These are phyloP conservation scores for Talaromyces sp. DNA, from an alignment of 2,329 filamentous ascomycete genomes.

Conservation along the genomic window DNA sequence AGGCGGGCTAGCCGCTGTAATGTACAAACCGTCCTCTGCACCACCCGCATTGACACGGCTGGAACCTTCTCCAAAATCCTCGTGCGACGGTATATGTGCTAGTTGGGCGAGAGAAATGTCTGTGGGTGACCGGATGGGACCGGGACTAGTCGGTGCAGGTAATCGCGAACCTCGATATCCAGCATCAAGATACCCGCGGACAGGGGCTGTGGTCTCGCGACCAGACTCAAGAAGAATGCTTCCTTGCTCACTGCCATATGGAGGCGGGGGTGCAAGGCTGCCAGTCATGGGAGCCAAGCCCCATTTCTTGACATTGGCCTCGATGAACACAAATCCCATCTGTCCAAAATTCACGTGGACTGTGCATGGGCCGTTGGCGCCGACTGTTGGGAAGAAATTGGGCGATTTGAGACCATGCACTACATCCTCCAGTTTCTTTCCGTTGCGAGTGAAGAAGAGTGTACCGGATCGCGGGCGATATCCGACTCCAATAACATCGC, in stretches of 20 bases:
- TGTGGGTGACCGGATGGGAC: slow-evolving; percentile 84
- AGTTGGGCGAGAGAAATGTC: slow-evolving; percentile 93
- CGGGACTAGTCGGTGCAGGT: slow-evolving; percentile 74
- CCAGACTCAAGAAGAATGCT: slow-evolving; percentile 92
- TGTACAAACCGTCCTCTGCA: slow-evolving; percentile 25
- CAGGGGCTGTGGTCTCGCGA: slow-evolving; percentile 52
- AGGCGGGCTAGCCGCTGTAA: slow-evolving; percentile 33
- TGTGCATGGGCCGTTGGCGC: slow-evolving; percentile 86
- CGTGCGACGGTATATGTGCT: slow-evolving; percentile 65
- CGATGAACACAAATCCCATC: slow-evolving; percentile 97
- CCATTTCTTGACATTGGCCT: slow-evolving; percentile 99
- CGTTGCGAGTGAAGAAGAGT: slow-evolving; percentile 97
- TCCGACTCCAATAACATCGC: slow-evolving; percentile 92
- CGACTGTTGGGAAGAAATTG: slow-evolving; percentile 97
- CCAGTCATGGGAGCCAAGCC: slow-evolving; percentile 94
- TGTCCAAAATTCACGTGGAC: slow-evolving; percentile 98
- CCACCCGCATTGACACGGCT: slow-evolving; percentile 46
- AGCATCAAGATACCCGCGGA: slow-evolving; percentile 50
- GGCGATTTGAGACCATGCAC: slow-evolving; percentile 88
- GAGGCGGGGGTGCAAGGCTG: slow-evolving; percentile 88
- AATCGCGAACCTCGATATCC: slow-evolving; percentile 76
- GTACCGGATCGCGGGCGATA: slow-evolving; percentile 93
- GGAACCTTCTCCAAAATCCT: slow-evolving; percentile 71
- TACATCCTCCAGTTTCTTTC: slow-evolving; percentile 94
- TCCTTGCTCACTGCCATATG: slow-evolving; percentile 94